Base-by-base conservation (phyloP, 192 early-diverging fungal species). In the Borealophlyctis nickersoniae region DNA sequence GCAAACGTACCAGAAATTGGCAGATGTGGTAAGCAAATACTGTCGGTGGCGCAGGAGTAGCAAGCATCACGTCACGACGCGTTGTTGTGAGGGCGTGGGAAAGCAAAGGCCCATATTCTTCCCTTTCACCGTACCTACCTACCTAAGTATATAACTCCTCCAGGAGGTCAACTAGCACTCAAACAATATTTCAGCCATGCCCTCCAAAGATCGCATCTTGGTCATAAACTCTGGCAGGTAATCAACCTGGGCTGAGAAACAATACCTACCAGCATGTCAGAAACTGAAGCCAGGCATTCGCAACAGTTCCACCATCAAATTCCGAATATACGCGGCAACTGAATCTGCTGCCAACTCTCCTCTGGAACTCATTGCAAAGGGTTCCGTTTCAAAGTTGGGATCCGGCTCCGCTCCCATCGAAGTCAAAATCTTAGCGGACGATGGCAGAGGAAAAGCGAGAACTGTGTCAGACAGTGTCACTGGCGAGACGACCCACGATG, bases 251-350 rank as follows among this genome's bases (percentile, higher is more conserved):
- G 14, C 33, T 13, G 19, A 23, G 22, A 33, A 34, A 16, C 23
- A 1, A 23, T 23, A 52, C 23, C 2, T 4, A 2, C 7, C 11
- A 56, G 29, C 2, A n/a, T 59, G 57, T 23, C 53, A 58, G 2
- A 49, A 11, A 24, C 36, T 29, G 3, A 59, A 19, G 9, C 33
- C 14, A 19, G 7, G 19, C 32, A 24, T 58, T 23, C 23, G 11
- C 31, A 14, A 0, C 60, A 69, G 67, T 54, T 69, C 67, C 9
- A 69, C 60, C 4, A 57, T 69, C n/a, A 69, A 69, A 30, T 62
- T 69, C 60, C 59, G 60, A 5, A n/a, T 69, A 4, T 69, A 56
- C 31, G 35, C 33, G 23, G 4, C 23, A 19, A 22, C 16, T 13
- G n/a, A n/a, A n/a, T n/a, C n/a, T n/a, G n/a, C n/a, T n/a, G 31